Evolutionary conservation across 768 basidiomycete genomes (phyloP).

Genomic region (Kwoniella dendrophila): DNA sequence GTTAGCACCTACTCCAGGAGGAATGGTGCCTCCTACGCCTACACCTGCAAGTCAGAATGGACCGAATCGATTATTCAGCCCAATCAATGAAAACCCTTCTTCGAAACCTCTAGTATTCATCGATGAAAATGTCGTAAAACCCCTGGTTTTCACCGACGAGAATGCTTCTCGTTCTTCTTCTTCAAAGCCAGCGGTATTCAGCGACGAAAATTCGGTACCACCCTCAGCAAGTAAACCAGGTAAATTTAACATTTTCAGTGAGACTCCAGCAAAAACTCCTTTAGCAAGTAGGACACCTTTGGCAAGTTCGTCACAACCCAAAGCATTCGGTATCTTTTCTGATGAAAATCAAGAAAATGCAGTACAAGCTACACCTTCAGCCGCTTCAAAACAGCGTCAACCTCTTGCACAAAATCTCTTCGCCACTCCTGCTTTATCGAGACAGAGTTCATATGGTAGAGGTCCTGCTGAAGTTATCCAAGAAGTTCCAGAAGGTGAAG

Average conservation of each 20-base stretch:
- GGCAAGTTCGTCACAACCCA: slow-evolving; percentile 25
- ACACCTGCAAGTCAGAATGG: slow-evolving; percentile 49
- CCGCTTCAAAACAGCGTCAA: slow-evolving; percentile 10
- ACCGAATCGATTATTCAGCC: slow-evolving; percentile 19
- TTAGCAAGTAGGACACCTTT: slow-evolving; percentile 36
- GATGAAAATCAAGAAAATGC: slow-evolving; percentile 24
- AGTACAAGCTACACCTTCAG: slow-evolving; percentile 16
- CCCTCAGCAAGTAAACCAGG: slow-evolving; percentile 31
- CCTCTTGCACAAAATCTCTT: slow-evolving; percentile 27
- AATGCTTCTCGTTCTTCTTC: not conserved
- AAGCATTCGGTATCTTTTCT: slow-evolving; percentile 35
- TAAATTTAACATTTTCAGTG: slow-evolving; percentile 46
- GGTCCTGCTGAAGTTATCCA: not conserved
- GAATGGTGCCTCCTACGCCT: slow-evolving; percentile 54
- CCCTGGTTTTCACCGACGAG: slow-evolving; percentile 28
- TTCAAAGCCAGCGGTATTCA: slow-evolving; percentile 23
- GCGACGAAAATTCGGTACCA: slow-evolving; percentile 43
- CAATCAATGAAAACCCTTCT: not conserved
- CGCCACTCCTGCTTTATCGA: slow-evolving; percentile 37
- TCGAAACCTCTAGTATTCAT: slow-evolving; percentile 15
- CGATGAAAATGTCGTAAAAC: slow-evolving; percentile 39
- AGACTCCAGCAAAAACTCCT: slow-evolving; percentile 52
- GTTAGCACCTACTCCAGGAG: slow-evolving; percentile 35
- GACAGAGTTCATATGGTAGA: slow-evolving; percentile 2
- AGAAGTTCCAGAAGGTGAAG: slow-evolving; percentile 29